Percentiles rank a stretch among this genome's conserved stretches.
Conservation (phyloP, 306 rosid genomes). For the Acacia melanoxylon region DNA sequence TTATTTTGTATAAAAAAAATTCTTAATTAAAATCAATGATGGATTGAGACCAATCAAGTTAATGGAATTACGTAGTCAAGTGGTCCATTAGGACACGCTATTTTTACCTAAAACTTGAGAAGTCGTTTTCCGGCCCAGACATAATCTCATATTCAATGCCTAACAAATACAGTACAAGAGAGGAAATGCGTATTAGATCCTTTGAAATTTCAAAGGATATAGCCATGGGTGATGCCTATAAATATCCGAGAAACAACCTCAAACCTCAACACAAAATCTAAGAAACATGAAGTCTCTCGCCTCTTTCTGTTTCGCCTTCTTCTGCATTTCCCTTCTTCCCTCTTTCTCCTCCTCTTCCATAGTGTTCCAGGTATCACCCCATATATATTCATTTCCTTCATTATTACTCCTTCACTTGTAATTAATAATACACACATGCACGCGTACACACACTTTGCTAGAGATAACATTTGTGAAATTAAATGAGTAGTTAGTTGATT, state of each 20-base stretch:
- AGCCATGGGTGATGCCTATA: slow-evolving; percentile 5
- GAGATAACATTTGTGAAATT: no score
- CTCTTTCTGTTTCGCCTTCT: slow-evolving; percentile 40
- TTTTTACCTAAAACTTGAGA: neutral
- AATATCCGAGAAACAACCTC: neutral
- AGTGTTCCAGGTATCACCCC: slow-evolving; percentile 53
- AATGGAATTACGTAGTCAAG: no score
- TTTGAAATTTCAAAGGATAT: slow-evolving; percentile 1
- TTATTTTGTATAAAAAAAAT: no score
- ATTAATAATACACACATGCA: no score
- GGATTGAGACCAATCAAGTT: no score
- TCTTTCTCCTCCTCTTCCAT: slow-evolving; percentile 47
- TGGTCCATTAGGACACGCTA: no score
- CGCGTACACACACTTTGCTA: no score
- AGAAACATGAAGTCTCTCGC: slow-evolving; percentile 33
- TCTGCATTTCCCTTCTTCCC: slow-evolving; percentile 48
- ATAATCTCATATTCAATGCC: neutral
- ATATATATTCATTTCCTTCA: neutral
- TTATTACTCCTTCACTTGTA: neutral
- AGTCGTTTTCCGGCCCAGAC: neutral
- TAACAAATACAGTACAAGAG: neutral
- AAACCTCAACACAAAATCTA: neutral
- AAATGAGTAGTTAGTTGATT: no score
- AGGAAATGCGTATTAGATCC: neutral
- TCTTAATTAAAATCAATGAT: no score